These are phyloP conservation scores for Acephala macrosclerotiorum DNA, from an alignment of 2,329 filamentous ascomycete genomes.

Conservation along the genomic window DNA sequence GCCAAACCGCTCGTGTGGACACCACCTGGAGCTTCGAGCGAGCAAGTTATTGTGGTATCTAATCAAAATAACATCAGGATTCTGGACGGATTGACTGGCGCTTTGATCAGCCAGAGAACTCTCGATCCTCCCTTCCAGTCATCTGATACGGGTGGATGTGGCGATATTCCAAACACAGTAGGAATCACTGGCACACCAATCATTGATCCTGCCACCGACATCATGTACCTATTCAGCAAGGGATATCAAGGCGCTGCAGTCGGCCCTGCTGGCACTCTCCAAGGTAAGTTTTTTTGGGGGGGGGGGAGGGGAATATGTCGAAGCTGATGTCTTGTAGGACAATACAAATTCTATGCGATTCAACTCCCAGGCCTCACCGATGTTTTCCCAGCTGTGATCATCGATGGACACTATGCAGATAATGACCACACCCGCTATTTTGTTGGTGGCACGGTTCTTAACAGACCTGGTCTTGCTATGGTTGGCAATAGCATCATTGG, in stretches of 20 bases:
- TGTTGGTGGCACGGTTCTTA: conserved; percentile 26
- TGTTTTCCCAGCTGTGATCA: background rate
- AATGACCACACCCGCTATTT: conserved; percentile 29
- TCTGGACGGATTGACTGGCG: conserved; percentile 61
- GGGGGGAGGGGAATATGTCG: background rate
- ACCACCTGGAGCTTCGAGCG: conserved; percentile 52
- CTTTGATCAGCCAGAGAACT: conserved; percentile 54
- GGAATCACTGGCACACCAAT: conserved; percentile 33
- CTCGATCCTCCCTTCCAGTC: conserved; percentile 54
- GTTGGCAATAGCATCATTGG: conserved; percentile 19
- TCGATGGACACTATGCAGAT: conserved; percentile 23
- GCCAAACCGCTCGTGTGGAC: conserved; percentile 61
- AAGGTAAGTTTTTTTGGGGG: background rate
- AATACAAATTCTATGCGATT: conserved; percentile 3
- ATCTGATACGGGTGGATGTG: conserved; percentile 19
- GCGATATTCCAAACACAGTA: conserved; percentile 31
- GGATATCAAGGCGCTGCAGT: conserved; percentile 24
- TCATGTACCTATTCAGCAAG: conserved; percentile 35
- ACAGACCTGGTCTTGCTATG: conserved; percentile 25
- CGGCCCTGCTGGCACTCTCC: background rate
- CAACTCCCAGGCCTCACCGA: conserved; percentile 1
- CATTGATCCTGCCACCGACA: conserved; percentile 33
- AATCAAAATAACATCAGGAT: conserved; percentile 66
- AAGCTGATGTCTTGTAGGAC: background rate
- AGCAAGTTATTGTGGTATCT: conserved; percentile 61